Evolutionary conservation across 176 grass and related monocot genomes (phyloP), one percentile per base, ranked within the genome.

Genomic region (Elymus sibiricus): DNA sequence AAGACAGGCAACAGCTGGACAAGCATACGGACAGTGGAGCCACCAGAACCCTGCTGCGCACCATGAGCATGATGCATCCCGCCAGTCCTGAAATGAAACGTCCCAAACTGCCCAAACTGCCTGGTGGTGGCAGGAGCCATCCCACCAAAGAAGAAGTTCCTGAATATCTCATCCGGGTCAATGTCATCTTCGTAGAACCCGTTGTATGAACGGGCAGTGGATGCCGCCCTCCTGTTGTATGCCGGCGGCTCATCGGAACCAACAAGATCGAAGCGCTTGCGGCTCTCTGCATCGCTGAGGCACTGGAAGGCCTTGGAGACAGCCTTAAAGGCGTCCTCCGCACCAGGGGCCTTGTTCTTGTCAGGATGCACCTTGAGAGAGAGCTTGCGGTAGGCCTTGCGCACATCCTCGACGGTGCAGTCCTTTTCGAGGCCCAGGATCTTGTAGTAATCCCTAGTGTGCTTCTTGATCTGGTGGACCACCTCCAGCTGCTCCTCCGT

Each of bases 281-380:
- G 86, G 82, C 86, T 91, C 76, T 99, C 94, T 0, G 90, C 80
- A 60, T 97, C 87, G 29, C 92, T 99, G 5, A 99, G 87, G 85
- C 97, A 99, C 79, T 95, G 94, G 87, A 99, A 99, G 55, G 97
- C 97, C 80, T 94, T 99, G 11, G 94, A 99, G 37, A 99, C 94
- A 0, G 90, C 88, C 89, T 99, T 99, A 80, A 99, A 99, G 22
- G 97, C 97, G 6, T 99, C 97, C 90, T 99, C 97, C 0, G 97
- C 90, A 0, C 97, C 97, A 0, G 94, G 97, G 1, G 92, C 97
- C 40, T 99, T 92, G 85, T 99, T 99, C 77, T 99, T 99, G 72
- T 99, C 97, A 1, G 97, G 97, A 77, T 99, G 97, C 71, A 99
- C 97, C 88, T 99, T 99, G 53, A 99, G 86, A 2, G 97, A 99